These are phyloP conservation scores for Elaeis oleifera DNA, from an alignment of 202 grass and related monocot genomes.

Conservation along the genomic window DNA sequence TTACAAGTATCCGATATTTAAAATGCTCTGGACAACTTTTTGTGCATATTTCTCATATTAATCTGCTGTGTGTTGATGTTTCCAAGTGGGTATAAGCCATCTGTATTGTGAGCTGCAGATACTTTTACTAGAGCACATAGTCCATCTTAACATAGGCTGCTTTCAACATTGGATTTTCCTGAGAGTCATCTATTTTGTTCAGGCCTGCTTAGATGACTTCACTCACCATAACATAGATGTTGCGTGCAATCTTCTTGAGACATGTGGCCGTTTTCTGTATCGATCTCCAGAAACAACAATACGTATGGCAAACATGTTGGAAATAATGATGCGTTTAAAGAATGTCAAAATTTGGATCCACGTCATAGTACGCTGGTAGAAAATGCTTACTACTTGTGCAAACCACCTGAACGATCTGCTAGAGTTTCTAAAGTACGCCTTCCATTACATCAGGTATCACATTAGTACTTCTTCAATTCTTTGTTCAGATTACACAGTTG, in stretches of 20 bases:
- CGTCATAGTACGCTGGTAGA: slow-evolving; percentile 94
- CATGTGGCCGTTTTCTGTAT: slow-evolving; percentile 85
- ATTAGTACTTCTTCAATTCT: slow-evolving; percentile 16
- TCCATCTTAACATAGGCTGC: no score
- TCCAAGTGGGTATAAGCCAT: no score
- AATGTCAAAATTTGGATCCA: slow-evolving; percentile 91
- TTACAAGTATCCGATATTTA: no score
- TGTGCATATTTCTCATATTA: no score
- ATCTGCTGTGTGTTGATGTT: no score
- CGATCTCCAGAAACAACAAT: slow-evolving; percentile 90
- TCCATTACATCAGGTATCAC: slow-evolving; percentile 75
- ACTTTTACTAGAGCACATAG: no score
- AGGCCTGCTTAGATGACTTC: slow-evolving; percentile 97
- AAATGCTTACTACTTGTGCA: slow-evolving; percentile 99
- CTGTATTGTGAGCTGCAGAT: no score
- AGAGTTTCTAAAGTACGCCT: slow-evolving; percentile 79
- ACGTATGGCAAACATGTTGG: slow-evolving; percentile 91
- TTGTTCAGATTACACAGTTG: slow-evolving; percentile 6
- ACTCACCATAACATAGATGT: slow-evolving; percentile 99
- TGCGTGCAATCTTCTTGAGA: slow-evolving; percentile 93
- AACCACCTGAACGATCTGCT: slow-evolving; percentile 89
- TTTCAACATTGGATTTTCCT: neutral
- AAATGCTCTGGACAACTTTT: no score
- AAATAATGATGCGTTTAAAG: slow-evolving; percentile 91
- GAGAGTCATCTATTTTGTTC: neutral